Evolutionary conservation across 2,329 filamentous ascomycete species (phyloP).

Genomic region (Graphilbum ipis-grandicollis): DNA sequence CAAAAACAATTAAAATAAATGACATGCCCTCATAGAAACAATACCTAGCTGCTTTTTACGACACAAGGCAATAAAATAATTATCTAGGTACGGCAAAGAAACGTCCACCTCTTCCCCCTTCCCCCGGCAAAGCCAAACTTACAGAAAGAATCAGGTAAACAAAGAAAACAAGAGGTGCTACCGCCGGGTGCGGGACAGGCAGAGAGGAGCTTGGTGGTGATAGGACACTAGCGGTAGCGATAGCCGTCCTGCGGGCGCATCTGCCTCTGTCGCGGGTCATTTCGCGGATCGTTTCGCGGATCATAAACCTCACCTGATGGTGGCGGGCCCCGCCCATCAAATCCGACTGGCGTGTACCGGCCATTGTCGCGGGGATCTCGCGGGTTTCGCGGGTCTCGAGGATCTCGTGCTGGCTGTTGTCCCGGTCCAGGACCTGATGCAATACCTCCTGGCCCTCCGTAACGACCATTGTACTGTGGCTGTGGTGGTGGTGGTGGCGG

Average conservation of each 20-base stretch:
- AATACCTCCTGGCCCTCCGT: not conserved
- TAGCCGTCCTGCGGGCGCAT: constrained; percentile 11
- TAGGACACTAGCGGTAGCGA: constrained; percentile 7
- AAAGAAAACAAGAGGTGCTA: too few species aligned
- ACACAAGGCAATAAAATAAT: too few species aligned
- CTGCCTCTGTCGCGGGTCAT: not conserved
- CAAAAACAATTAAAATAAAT: too few species aligned
- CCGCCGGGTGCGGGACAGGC: too few species aligned
- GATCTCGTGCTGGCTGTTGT: constrained; percentile 5
- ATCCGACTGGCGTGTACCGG: constrained; percentile 15
- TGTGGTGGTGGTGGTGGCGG: constrained; percentile 4
- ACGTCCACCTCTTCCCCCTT: too few species aligned
- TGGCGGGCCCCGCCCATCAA: constrained; percentile 12
- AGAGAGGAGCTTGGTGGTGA: too few species aligned
- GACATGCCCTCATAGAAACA: too few species aligned
- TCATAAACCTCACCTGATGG: constrained; percentile 7
- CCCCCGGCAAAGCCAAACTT: too few species aligned
- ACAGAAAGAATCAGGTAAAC: too few species aligned
- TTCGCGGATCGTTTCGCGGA: not conserved
- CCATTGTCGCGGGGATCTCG: constrained; percentile 7
- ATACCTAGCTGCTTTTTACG: too few species aligned
- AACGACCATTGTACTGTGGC: constrained; percentile 3
- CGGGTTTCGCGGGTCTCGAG: constrained; percentile 1
- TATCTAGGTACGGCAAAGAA: too few species aligned
- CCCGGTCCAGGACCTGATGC: constrained; percentile 6